Percentiles rank a stretch among this genome's conserved stretches.
phyloP scores from a whole-genome alignment of 768 basidiomycete genomes.

The Mycena chlorophos region DNA sequence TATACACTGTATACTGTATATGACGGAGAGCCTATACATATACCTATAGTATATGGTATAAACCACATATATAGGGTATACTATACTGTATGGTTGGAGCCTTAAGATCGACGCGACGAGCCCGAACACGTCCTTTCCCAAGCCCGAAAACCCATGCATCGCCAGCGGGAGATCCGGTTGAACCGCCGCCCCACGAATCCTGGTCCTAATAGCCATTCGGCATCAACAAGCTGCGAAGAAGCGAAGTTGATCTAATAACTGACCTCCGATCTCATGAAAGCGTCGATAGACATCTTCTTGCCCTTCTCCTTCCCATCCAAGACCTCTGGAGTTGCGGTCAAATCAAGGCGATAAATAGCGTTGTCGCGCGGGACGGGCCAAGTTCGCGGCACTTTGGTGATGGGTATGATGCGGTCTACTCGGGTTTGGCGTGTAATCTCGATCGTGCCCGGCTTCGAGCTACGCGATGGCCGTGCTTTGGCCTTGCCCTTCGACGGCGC shows the following conservation, averaged over 20 bases:
- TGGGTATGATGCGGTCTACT: neutral
- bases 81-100: too few relatives aligned
- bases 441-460: too few relatives aligned
- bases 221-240: too few relatives aligned
- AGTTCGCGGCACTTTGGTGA: neutral
- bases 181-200: neutral
- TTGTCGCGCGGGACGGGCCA: neutral
- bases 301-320: too few relatives aligned
- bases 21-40: too few relatives aligned
- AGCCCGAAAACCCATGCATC: neutral
- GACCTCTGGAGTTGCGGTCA: neutral
- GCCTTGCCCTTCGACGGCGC: neutral
- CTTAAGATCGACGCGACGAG: conserved; percentile 1
- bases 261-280: too few relatives aligned
- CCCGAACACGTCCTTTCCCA: neutral
- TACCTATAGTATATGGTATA: too few relatives aligned
- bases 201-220: too few relatives aligned
- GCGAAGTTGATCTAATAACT: too few relatives aligned
- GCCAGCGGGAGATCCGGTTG: neutral
- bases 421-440: neutral
- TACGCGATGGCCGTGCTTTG: neutral
- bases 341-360: neutral
- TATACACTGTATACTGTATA: too few relatives aligned
- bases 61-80: too few relatives aligned
- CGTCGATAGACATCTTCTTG: too few relatives aligned